phyloP scores from a whole-genome alignment of 169 alveolate genomes.

The Perkinsus olseni region DNA sequence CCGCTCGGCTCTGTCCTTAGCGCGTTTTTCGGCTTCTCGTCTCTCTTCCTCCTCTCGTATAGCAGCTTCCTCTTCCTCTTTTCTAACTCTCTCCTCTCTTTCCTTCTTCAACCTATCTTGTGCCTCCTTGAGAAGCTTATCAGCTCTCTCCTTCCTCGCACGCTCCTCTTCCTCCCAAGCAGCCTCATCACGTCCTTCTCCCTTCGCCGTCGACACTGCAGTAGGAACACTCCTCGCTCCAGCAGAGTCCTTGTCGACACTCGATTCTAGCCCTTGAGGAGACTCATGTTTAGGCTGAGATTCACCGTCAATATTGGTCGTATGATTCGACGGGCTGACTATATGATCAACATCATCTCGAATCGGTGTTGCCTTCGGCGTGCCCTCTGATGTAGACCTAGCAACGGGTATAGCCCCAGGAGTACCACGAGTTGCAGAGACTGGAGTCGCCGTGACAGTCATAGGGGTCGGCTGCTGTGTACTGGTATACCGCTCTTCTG shows the following conservation, averaged over 20 bases:
- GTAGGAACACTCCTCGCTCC: background rate
- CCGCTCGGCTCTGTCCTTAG: too few species aligned
- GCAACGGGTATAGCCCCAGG: background rate
- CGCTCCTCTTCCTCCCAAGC: background rate
- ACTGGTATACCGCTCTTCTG: background rate
- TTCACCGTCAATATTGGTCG: background rate
- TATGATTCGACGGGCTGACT: background rate
- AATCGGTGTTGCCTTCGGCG: background rate
- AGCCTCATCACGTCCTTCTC: background rate
- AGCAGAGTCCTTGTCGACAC: background rate
- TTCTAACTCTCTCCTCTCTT: background rate
- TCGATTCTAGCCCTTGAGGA: background rate
- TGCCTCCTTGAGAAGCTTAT: background rate
- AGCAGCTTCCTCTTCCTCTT: background rate
- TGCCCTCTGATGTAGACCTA: background rate
- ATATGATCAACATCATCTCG: background rate
- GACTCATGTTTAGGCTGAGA: background rate
- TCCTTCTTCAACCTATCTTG: background rate
- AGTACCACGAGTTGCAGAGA: background rate
- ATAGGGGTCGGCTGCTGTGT: background rate
- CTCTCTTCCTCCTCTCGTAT: background rate
- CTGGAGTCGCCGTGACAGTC: background rate
- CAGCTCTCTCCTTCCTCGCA: background rate
- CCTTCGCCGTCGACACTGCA: background rate
- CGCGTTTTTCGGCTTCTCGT: too few species aligned